These are phyloP conservation scores for Rhizopogon vinicolor DNA, from an alignment of 768 basidiomycete species.

Conservation along the genomic window DNA sequence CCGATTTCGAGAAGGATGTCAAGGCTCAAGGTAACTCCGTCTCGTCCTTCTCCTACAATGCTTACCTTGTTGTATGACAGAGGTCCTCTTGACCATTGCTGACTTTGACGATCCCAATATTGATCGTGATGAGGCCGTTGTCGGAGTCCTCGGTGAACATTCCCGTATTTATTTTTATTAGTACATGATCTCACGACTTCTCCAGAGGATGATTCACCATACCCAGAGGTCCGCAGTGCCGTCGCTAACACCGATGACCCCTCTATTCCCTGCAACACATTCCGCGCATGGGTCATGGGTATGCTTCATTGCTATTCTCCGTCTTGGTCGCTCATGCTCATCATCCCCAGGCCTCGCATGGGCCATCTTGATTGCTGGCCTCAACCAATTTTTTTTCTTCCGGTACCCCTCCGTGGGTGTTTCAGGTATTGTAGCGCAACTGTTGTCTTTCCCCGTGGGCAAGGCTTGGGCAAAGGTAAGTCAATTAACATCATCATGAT, in stretches of 20 bases:
- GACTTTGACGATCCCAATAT: slow-evolving; percentile 35
- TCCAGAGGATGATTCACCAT: slow-evolving; percentile 73
- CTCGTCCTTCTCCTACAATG: background rate
- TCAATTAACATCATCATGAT: background rate
- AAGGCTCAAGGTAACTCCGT: slow-evolving; percentile 7
- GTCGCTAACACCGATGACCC: slow-evolving; percentile 73
- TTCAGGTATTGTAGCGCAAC: slow-evolving; percentile 57
- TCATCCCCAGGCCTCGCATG: slow-evolving; percentile 30
- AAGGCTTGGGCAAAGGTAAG: slow-evolving; percentile 51
- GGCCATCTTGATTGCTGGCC: slow-evolving; percentile 59
- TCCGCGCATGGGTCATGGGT: slow-evolving; percentile 62
- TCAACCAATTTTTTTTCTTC: slow-evolving; percentile 79
- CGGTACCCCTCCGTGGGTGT: slow-evolving; percentile 49
- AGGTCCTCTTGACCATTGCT: background rate
- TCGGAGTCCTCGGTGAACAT: slow-evolving; percentile 15
- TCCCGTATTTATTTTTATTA: background rate
- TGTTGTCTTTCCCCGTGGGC: slow-evolving; percentile 67
- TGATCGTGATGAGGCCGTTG: slow-evolving; percentile 16
- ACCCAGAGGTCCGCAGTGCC: slow-evolving; percentile 77
- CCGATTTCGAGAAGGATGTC: slow-evolving; percentile 12
- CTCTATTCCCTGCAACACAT: slow-evolving; percentile 51
- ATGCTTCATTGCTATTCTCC: slow-evolving; percentile 4
- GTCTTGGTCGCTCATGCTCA: background rate
- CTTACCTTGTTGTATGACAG: background rate
- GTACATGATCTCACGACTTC: slow-evolving; percentile 10